Conservation (phyloP, 2,329 filamentous ascomycete species). For the Nectriaceae sp. region DNA sequence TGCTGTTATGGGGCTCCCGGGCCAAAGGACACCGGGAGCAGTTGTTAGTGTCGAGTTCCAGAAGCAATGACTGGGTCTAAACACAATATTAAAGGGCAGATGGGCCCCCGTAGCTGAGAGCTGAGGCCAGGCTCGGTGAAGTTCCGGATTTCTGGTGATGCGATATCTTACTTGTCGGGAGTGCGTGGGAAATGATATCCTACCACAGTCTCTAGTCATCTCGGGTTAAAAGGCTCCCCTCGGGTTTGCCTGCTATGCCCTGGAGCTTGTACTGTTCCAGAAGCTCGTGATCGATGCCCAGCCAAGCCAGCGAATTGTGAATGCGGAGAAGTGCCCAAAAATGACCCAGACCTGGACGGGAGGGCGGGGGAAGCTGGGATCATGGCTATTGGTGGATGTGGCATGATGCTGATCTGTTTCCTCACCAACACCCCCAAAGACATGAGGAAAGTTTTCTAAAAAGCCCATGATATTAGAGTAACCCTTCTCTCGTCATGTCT, state of each 20-base stretch:
- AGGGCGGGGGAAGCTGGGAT: conserved; percentile 14
- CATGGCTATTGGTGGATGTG: conserved; percentile 9
- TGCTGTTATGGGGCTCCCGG: not conserved
- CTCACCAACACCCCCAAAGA: too few species aligned
- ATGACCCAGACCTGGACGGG: too few species aligned
- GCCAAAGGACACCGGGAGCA: not conserved
- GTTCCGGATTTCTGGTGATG: not conserved
- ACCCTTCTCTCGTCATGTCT: not conserved
- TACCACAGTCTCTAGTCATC: too few species aligned
- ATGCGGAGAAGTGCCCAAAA: not conserved
- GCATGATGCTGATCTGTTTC: not conserved
- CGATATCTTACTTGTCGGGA: too few species aligned
- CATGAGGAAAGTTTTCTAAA: not conserved
- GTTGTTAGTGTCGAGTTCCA: too few species aligned
- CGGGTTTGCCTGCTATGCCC: too few species aligned
- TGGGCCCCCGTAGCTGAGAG: not conserved
- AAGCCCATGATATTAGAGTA: not conserved
- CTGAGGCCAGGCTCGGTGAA: not conserved
- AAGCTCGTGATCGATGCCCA: not conserved
- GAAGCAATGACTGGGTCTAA: too few species aligned
- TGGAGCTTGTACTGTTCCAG: too few species aligned
- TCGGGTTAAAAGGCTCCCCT: too few species aligned
- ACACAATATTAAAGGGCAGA: not conserved
- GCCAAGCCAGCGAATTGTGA: not conserved
- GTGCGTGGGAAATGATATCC: too few species aligned